Evolutionary conservation across 495 filamentous ascomycete genomes (phyloP).

Genomic region (Aspergillus olivimuriae): DNA sequence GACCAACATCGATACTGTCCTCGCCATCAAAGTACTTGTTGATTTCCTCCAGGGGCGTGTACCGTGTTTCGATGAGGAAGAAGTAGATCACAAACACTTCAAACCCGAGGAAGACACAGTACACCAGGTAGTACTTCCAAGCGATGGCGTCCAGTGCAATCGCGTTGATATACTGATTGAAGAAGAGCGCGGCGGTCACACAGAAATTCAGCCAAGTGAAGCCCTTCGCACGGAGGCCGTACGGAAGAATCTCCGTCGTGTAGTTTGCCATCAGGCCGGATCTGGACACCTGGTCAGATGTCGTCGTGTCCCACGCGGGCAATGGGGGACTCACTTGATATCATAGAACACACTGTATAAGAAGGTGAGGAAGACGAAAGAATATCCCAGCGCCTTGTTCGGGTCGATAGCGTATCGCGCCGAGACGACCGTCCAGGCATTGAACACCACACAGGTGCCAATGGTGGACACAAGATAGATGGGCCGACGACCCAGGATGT

Average conservation of each 20-base stretch:
- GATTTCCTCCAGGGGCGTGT: slow-evolving; percentile 26
- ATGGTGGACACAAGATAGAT: slow-evolving; percentile 52
- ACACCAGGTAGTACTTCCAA: slow-evolving; percentile 39
- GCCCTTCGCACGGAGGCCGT: slow-evolving; percentile 54
- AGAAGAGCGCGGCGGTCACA: neutral
- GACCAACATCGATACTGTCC: no score
- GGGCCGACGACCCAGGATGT: slow-evolving; percentile 49
- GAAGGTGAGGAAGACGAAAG: slow-evolving; percentile 54
- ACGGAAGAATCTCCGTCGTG: slow-evolving; percentile 53
- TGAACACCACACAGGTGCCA: slow-evolving; percentile 47
- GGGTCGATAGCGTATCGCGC: neutral
- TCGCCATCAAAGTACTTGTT: slow-evolving; percentile 18
- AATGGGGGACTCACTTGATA: slow-evolving; percentile 18
- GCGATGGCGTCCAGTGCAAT: slow-evolving; percentile 25
- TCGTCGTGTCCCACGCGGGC: no score
- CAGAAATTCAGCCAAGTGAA: slow-evolving; percentile 30
- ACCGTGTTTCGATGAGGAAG: slow-evolving; percentile 25
- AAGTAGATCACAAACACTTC: slow-evolving; percentile 24
- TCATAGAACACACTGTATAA: slow-evolving; percentile 47
- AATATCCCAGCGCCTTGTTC: slow-evolving; percentile 40
- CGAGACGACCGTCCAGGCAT: slow-evolving; percentile 34
- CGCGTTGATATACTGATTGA: slow-evolving; percentile 26
- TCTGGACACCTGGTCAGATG: no score
- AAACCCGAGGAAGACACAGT: slow-evolving; percentile 22
- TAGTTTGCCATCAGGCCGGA: no score